phyloP scores from a whole-genome alignment of 2,329 filamentous ascomycete genomes.

The Fusarium irregulare region DNA sequence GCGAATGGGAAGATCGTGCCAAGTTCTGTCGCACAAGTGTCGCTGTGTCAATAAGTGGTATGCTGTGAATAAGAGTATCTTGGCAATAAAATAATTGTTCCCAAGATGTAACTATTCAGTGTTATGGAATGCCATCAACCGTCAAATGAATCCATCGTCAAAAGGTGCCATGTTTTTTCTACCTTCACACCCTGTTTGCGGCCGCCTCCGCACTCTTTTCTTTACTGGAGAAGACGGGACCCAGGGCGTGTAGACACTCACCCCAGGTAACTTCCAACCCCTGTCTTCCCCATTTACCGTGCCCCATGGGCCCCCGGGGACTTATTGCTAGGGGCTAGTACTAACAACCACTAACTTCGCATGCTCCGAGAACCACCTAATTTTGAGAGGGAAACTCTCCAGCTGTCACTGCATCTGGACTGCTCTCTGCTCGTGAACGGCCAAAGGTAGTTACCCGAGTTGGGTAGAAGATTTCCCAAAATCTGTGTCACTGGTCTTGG shows the following conservation, averaged over 20 bases:
- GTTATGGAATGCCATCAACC: background rate
- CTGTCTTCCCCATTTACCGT: slow-evolving; percentile 30
- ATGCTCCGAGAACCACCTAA: background rate
- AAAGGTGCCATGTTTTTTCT: slow-evolving; percentile 18
- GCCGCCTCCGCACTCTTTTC: slow-evolving; percentile 27
- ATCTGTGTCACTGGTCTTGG: slow-evolving; percentile 20
- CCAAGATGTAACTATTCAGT: background rate
- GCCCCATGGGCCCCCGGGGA: slow-evolving; percentile 38
- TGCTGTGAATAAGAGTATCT: background rate
- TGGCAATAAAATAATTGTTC: background rate
- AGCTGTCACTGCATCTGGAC: slow-evolving; percentile 15
- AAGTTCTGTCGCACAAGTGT: slow-evolving; percentile 10
- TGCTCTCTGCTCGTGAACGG: slow-evolving; percentile 30
- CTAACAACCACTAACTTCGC: background rate
- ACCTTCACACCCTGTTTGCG: slow-evolving; percentile 5
- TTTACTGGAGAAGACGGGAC: background rate
- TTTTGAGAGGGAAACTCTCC: background rate
- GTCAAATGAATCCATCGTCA: background rate
- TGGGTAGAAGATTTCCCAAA: slow-evolving; percentile 3
- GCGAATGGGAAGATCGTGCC: background rate
- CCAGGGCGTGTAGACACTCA: background rate
- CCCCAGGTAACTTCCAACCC: background rate
- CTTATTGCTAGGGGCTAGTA: background rate
- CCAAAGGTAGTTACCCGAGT: slow-evolving; percentile 24
- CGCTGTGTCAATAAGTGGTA: background rate